phyloP scores from a whole-genome alignment of 1,284 basidiomycete species.

The Boletus putidus region DNA sequence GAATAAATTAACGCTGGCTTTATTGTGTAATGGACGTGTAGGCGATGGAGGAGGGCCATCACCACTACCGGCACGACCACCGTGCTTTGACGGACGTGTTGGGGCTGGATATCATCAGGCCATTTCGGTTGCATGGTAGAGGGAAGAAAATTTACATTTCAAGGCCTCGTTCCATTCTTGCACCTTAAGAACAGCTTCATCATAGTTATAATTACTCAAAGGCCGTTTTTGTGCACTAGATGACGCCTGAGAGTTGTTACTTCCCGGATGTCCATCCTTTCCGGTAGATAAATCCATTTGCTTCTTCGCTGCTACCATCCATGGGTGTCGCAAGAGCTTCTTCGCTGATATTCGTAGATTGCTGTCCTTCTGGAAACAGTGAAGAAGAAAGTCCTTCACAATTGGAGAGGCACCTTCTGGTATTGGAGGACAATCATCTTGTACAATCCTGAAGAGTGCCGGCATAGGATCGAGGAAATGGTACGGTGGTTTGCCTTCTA shows the following conservation, averaged over 20 bases:
- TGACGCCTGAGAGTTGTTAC: constrained; percentile 24
- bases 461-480: constrained; percentile 97
- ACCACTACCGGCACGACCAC: constrained; percentile 42
- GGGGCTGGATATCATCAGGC: constrained; percentile 48
- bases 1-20: constrained; percentile 32
- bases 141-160: constrained; percentile 57
- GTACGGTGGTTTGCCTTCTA: constrained; percentile 96
- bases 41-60: constrained; percentile 45
- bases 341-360: constrained; percentile 93
- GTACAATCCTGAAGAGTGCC: constrained; percentile 95
- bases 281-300: constrained; percentile 57
- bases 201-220: constrained; percentile 79
- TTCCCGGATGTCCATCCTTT: constrained; percentile 39
- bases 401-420: constrained; percentile 93
- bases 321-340: constrained; percentile 90
- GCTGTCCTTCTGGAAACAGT: constrained; percentile 98
- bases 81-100: constrained; percentile 62
- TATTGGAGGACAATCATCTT: constrained; percentile 94
- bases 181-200: constrained; percentile 91
- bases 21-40: constrained; percentile 38
- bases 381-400: constrained; percentile 94
- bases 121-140: constrained; percentile 12
- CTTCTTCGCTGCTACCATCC: constrained; percentile 88
- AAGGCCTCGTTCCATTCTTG: constrained; percentile 99
- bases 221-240: constrained; percentile 52